Evolutionary conservation across 176 grass and related monocot species (phyloP), one percentile per base, ranked within the genome.

Genomic region (Puya raimondii): DNA sequence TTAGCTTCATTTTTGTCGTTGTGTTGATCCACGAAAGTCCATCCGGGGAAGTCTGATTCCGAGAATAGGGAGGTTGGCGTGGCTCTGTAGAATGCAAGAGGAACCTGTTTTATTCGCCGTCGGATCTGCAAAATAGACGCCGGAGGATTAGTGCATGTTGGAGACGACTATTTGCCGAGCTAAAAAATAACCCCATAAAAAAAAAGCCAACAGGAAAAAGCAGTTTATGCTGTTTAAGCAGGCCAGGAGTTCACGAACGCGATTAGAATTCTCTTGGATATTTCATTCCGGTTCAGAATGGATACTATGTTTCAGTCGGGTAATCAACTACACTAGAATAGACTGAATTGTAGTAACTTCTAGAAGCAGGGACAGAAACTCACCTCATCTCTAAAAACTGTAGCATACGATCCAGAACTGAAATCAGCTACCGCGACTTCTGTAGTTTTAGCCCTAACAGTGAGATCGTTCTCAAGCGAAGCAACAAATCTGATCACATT

Each of bases 381-480:
- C 71, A 99, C 94, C 89, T 93, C 94, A 15, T 99, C 94, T 74
- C 27, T 80, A 74, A 93, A 97, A 75, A 99, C 87, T 33, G 94
- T 99, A 27, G 87, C 84, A 65, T 91, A 99, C 12, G 94, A 99
- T 22, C 94, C 94, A 50, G 89, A 90, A 84, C 87, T 86, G 14
- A 99, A 99, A 80, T 93, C 89, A 52, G 72, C 84, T 69, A 93
- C 80, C 77, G 79, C 81, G 80, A 90, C 91, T 76, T 99, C 94
- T n/a, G 80, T 72, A 51, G 94, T 99, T 85, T 99, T 93, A 72
- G 84, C 80, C 69, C 84, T 84, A 23, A 99, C 74, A 75, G 94
- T 93, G 57, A 99, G 82, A 88, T 99, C 89, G 79, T 78, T 92
- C 80, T 99, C 89, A 74, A 99, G 89, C 1, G 89, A 90, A 1